Evolutionary conservation across 495 filamentous ascomycete species (phyloP).

Genomic region (Xanthoparmelia taractica): DNA sequence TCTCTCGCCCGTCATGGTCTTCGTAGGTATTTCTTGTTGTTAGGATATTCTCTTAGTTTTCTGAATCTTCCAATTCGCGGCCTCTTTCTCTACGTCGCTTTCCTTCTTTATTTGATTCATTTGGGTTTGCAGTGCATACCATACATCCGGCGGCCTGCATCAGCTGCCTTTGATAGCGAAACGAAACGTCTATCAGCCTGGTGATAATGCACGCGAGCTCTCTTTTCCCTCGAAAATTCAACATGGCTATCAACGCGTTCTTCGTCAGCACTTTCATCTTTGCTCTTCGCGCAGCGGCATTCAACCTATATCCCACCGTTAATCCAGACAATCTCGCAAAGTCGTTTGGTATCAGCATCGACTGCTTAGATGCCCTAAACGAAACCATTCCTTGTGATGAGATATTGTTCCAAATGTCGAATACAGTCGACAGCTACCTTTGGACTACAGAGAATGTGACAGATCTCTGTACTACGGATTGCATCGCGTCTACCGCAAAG

Average conservation of each 20-base stretch:
- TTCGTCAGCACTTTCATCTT: not conserved
- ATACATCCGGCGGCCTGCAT: not conserved
- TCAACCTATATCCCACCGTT: conserved; percentile 20
- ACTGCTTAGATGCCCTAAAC: conserved; percentile 19
- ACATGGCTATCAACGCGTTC: not conserved
- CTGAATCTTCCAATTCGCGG: not conserved
- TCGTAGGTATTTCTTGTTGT: not conserved
- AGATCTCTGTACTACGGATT: conserved; percentile 16
- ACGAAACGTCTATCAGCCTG: not conserved
- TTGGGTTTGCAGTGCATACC: not conserved
- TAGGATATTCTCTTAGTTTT: not conserved
- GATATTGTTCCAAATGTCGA: conserved; percentile 18
- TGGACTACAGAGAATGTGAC: conserved; percentile 19
- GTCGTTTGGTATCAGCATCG: conserved; percentile 14
- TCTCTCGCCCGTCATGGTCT: not conserved
- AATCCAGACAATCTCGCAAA: conserved; percentile 16
- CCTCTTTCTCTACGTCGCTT: no score
- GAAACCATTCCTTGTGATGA: conserved; percentile 18
- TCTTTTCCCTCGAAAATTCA: not conserved
- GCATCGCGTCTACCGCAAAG: conserved; percentile 1
- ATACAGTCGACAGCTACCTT: conserved; percentile 15
- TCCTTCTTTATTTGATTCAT: no score
- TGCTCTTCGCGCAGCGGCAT: not conserved
- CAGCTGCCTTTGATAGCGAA: no score
- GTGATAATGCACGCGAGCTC: not conserved